Conservation (phyloP, 768 basidiomycete species). For the Suillus occidentalis region DNA sequence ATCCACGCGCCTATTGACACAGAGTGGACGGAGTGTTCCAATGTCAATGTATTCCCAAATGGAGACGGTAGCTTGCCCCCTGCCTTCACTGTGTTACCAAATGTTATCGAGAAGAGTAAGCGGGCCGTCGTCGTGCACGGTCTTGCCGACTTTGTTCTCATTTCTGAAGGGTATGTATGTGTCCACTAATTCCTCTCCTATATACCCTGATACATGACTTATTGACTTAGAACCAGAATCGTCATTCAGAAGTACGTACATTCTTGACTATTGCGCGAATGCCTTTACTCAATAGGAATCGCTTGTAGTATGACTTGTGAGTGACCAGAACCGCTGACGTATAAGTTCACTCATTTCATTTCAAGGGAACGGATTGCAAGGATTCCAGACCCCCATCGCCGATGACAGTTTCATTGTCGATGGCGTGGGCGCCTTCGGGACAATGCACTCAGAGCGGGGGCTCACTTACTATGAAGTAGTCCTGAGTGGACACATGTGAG, state of each 20-base stretch:
- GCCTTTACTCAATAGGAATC: neutral
- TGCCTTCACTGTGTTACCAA: slow-evolving; percentile 64
- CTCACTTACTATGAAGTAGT: slow-evolving; percentile 67
- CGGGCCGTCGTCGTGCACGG: slow-evolving; percentile 72
- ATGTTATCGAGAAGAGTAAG: slow-evolving; percentile 73
- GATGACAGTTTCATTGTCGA: slow-evolving; percentile 71
- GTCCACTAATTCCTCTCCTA: neutral
- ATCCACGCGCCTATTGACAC: slow-evolving; percentile 69
- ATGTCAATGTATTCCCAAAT: slow-evolving; percentile 57
- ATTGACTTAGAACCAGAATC: slow-evolving; percentile 44
- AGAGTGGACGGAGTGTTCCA: slow-evolving; percentile 64
- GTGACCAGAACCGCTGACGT: slow-evolving; percentile 1
- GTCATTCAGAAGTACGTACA: slow-evolving; percentile 57
- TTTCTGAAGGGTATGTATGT: slow-evolving; percentile 60
- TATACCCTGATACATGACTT: neutral
- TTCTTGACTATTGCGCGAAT: neutral
- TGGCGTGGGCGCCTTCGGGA: slow-evolving; percentile 67
- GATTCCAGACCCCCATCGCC: slow-evolving; percentile 68
- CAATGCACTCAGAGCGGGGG: slow-evolving; percentile 62
- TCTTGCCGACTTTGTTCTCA: slow-evolving; percentile 69
- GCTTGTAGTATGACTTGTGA: slow-evolving; percentile 44
- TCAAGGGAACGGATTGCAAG: slow-evolving; percentile 42
- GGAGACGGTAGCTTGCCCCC: slow-evolving; percentile 64
- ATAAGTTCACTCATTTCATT: neutral
- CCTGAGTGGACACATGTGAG: slow-evolving; percentile 68